A percentile compares a stretch with the other conserved stretches of the same genome.
These are phyloP conservation scores for Lactarius evosmus DNA, from an alignment of 768 basidiomycete species.

Conservation along the genomic window DNA sequence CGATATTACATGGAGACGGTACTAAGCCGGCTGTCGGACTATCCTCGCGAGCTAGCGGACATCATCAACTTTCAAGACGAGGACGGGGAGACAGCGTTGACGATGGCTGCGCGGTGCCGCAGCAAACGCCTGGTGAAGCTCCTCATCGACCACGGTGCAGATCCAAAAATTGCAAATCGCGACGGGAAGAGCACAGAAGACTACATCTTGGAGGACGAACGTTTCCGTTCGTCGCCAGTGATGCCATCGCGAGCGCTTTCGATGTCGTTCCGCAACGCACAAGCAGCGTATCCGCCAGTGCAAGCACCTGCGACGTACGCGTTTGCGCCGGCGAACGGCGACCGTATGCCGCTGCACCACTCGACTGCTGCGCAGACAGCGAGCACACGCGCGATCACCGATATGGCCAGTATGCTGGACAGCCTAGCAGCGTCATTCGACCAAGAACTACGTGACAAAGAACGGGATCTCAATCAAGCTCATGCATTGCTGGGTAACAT, in stretches of 20 bases:
- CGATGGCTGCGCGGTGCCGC: conserved; percentile 92
- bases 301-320: conserved; percentile 42
- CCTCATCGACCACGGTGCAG: conserved; percentile 92
- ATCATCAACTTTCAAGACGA: conserved; percentile 99
- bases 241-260: conserved; percentile 62
- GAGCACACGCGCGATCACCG: conserved; percentile 78
- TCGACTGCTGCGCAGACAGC: conserved; percentile 84
- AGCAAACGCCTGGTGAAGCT: conserved; percentile 95
- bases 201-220: conserved; percentile 97
- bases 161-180: conserved; percentile 90
- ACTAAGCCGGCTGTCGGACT: conserved; percentile 80
- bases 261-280: conserved; percentile 74
- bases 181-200: conserved; percentile 98
- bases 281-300: conserved; percentile 53
- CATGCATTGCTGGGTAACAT: conserved; percentile 82
- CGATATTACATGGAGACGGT: conserved; percentile 99
- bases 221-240: conserved; percentile 88
- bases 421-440: conserved; percentile 88
- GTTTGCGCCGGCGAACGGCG: conserved; percentile 51
- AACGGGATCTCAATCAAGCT: conserved; percentile 87
- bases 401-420: conserved; percentile 83
- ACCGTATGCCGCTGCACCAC: conserved; percentile 75
- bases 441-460: conserved; percentile 86
- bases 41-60: conserved; percentile 93
- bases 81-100: conserved; percentile 96